Evolutionary conservation across 805 yeast genomes (phyloP), one percentile per base, ranked within the genome.

Genomic region (Ogataea ramenticola): DNA sequence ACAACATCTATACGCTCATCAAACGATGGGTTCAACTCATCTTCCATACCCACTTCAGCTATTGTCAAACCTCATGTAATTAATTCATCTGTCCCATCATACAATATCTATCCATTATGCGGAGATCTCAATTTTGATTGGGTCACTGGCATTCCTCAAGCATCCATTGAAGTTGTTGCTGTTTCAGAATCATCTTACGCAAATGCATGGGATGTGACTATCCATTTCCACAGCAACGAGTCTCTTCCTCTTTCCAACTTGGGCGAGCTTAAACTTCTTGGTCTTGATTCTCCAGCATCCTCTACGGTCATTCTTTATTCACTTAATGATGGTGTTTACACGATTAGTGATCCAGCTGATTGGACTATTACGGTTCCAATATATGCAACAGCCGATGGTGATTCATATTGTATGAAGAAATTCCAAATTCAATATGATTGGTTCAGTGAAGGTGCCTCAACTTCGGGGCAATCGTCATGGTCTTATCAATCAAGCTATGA

Each of bases 351-450:
- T 10, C 27, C 27, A 24, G 6, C 27, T 24, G 27, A 24, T 10
- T 24, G 27, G 27, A 24, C 27, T 10, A 24, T 24, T 10, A 24
- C 27, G 10, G 10, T 24, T 10, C 27, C 27, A 17, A 57, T 48
- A 50, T 49, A 52, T 9, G 52, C 54, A 14, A 45, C 54, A 29
- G 58, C 52, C 30, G 40, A 39, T 20, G 47, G 47, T 16, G 49
- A 49, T 21, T 29, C 39, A 20, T 41, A 43, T 29, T 49, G 51
- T 48, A 49, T 55, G 50, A 50, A 50, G 10, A 32, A 43, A 22
- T 57, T 56, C 47, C 54, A 52, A 42, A 53, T 58, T 40, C 61
- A 58, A 40, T 57, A 45, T 40, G 64, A 58, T 24, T 58, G 60
- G 50, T 44, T 48, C 21, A 54, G 53, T 34, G 62, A 60, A 14